These are phyloP conservation scores for Pleurotus sapidus DNA, from an alignment of 768 basidiomycete genomes.

Conservation along the genomic window DNA sequence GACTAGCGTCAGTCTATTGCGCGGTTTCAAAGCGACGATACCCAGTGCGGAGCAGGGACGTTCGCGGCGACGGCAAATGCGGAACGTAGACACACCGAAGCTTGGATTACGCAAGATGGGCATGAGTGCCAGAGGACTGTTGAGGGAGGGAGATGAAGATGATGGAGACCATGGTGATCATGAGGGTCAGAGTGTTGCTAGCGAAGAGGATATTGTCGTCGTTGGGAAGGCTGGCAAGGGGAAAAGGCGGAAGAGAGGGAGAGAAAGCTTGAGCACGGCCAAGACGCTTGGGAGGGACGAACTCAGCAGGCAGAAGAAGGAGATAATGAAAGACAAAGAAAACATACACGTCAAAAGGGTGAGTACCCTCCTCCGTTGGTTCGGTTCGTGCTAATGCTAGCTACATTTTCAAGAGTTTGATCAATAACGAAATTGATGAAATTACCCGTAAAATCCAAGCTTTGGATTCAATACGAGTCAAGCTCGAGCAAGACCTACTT, in stretches of 20 bases:
- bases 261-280: slow-evolving; percentile 64
- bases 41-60: slow-evolving; percentile 84
- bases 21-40: slow-evolving; percentile 94
- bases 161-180: slow-evolving; percentile 32
- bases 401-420: slow-evolving; percentile 56
- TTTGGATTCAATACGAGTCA: slow-evolving; percentile 74
- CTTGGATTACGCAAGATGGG: slow-evolving; percentile 81
- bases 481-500: slow-evolving; percentile 79
- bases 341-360: slow-evolving; percentile 89
- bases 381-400: slow-evolving; percentile 11
- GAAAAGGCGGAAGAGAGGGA: slow-evolving; percentile 51
- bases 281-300: slow-evolving; percentile 84
- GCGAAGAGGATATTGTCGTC: slow-evolving; percentile 74
- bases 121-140: slow-evolving; percentile 71
- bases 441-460: slow-evolving; percentile 88
- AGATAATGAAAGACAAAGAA: slow-evolving; percentile 89
- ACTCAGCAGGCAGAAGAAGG: slow-evolving; percentile 75
- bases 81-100: slow-evolving; percentile 73
- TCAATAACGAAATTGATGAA: slow-evolving; percentile 84
- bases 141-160: slow-evolving; percentile 55
- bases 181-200: slow-evolving; percentile 61
- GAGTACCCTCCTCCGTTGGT: slow-evolving; percentile 23
- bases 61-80: slow-evolving; percentile 70
- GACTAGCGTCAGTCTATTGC: slow-evolving; percentile 73
- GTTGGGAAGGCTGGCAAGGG: slow-evolving; percentile 45